A percentile compares a stretch with the other conserved stretches of the same genome.
These are phyloP conservation scores for Phalaenopsis aphrodite DNA, from an alignment of 106 monocot genomes.

Conservation along the genomic window DNA sequence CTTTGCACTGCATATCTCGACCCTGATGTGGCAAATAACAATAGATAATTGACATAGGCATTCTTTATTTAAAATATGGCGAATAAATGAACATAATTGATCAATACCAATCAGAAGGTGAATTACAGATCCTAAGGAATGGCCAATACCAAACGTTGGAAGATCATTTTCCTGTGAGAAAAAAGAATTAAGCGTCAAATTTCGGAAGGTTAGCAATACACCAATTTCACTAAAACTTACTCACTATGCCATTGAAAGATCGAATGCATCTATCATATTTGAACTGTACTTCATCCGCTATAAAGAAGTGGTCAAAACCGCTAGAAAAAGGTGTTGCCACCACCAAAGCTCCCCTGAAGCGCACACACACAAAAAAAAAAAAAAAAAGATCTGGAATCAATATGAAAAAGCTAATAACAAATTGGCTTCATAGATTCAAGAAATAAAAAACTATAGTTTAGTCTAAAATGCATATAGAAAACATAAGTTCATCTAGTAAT, in stretches of 20 bases:
- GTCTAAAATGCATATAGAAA: background rate
- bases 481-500: background rate
- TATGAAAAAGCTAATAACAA: background rate
- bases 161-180: conserved; percentile 57
- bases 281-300: conserved; percentile 93
- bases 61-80: background rate
- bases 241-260: conserved; percentile 57
- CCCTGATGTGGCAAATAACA: conserved; percentile 31
- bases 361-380: background rate
- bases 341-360: conserved; percentile 64
- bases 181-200: background rate
- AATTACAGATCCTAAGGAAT: conserved; percentile 85
- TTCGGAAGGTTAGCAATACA: conserved; percentile 4
- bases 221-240: conserved; percentile 15
- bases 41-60: background rate
- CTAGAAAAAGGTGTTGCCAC: conserved; percentile 95
- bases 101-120: conserved; percentile 88
- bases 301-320: conserved; percentile 84
- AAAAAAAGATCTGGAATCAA: background rate
- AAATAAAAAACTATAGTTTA: background rate
- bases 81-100: background rate
- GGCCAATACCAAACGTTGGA: conserved; percentile 91
- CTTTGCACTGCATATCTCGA: conserved; percentile 92
- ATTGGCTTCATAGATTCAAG: background rate
- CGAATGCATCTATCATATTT: conserved; percentile 88